These are phyloP conservation scores for Blastomyces percursus DNA, from an alignment of 2,329 filamentous ascomycete species.

Conservation along the genomic window DNA sequence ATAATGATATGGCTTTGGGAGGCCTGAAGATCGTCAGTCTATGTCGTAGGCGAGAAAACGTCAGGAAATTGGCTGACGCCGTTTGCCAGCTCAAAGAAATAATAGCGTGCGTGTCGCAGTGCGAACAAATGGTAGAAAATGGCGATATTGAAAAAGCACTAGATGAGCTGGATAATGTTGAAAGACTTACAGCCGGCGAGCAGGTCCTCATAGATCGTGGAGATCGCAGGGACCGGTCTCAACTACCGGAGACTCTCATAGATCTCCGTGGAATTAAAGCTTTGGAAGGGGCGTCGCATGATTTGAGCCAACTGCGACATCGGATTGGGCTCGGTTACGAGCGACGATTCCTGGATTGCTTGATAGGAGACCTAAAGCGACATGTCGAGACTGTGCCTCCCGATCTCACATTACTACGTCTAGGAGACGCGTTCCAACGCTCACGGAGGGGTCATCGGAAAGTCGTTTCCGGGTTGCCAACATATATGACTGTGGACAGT, in stretches of 20 bases:
- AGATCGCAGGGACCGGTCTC: conserved; percentile 18
- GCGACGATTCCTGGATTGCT: conserved; percentile 60
- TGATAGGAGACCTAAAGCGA: conserved; percentile 68
- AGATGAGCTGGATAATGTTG: conserved; percentile 63
- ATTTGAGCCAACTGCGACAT: conserved; percentile 62
- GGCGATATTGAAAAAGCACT: conserved; percentile 77
- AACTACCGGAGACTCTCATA: conserved; percentile 37
- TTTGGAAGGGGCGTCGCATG: conserved; percentile 65
- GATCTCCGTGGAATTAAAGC: conserved; percentile 70
- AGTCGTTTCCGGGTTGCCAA: conserved; percentile 58
- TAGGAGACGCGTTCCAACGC: conserved; percentile 67
- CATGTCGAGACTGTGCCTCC: conserved; percentile 64
- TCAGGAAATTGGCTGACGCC: conserved; percentile 69
- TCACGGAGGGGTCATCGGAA: conserved; percentile 56
- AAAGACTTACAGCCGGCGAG: conserved; percentile 69
- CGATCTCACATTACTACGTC: conserved; percentile 67
- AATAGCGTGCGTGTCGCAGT: conserved; percentile 60
- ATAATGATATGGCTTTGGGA: conserved; percentile 74
- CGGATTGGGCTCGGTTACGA: conserved; percentile 85
- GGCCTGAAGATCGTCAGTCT: conserved; percentile 80
- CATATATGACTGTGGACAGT: conserved; percentile 65
- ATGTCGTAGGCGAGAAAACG: conserved; percentile 68
- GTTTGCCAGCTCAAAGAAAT: conserved; percentile 73
- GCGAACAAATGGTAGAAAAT: conserved; percentile 69
- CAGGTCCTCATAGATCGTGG: conserved; percentile 29